These are phyloP conservation scores for Zalaria obscura DNA, from an alignment of 2,329 filamentous ascomycete species.

Conservation along the genomic window DNA sequence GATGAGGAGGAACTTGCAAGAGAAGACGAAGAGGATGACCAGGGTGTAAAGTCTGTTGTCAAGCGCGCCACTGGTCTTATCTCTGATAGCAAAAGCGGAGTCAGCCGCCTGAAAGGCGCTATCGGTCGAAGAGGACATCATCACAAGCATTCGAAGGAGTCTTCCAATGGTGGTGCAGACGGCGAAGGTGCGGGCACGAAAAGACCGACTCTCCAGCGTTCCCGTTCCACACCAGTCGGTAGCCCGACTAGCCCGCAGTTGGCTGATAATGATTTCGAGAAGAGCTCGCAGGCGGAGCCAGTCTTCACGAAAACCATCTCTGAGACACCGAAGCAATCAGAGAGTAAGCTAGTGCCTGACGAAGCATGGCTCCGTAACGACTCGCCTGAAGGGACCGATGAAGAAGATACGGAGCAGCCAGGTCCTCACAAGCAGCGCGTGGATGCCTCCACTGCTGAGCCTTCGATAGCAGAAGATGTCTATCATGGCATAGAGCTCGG, in stretches of 20 bases:
- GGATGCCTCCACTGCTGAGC: not conserved
- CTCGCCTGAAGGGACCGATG: not conserved
- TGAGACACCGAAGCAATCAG: not conserved
- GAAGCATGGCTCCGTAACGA: slow-evolving; percentile 6
- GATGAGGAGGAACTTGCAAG: slow-evolving; percentile 12
- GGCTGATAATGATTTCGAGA: not conserved
- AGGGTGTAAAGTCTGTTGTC: slow-evolving; percentile 38
- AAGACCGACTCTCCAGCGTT: slow-evolving; percentile 1
- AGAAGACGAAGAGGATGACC: slow-evolving; percentile 18
- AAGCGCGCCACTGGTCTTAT: slow-evolving; percentile 69
- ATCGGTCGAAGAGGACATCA: slow-evolving; percentile 44
- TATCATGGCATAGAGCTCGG: slow-evolving; percentile 46
- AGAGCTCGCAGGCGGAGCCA: not conserved
- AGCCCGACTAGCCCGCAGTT: slow-evolving; percentile 1
- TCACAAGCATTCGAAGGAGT: slow-evolving; percentile 23
- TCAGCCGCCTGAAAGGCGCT: slow-evolving; percentile 75
- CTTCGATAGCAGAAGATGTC: slow-evolving; percentile 37
- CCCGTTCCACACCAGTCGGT: not conserved
- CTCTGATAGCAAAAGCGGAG: slow-evolving; percentile 66
- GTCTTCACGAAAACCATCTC: not conserved
- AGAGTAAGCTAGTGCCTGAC: not conserved
- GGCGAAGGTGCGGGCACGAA: not conserved
- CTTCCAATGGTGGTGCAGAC: slow-evolving; percentile 14
- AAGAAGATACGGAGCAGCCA: not conserved
- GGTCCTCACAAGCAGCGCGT: not conserved